Evolutionary conservation across 2,329 filamentous ascomycete species (phyloP).

Genomic region (Berkeleyomyces basicola): DNA sequence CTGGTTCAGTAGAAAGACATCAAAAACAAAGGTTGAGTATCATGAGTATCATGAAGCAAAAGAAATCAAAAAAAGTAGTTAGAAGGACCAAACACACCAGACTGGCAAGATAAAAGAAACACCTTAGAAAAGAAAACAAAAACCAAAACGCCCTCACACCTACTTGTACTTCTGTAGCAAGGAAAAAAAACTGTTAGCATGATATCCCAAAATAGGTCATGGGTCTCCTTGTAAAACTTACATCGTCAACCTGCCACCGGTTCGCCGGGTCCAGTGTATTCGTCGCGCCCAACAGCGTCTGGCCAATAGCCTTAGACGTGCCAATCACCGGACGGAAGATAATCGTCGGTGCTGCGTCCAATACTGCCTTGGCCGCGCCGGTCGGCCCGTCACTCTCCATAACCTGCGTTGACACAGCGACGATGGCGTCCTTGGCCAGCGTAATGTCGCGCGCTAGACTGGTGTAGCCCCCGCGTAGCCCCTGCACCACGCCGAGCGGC

Average conservation of each 20-base stretch:
- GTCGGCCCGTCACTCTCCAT: conserved; percentile 72
- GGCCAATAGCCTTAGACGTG: conserved; percentile 71
- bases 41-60: neutral
- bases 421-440: conserved; percentile 74
- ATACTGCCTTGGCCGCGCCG: conserved; percentile 62
- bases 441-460: conserved; percentile 78
- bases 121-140: neutral
- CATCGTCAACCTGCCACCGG: conserved; percentile 68
- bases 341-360: conserved; percentile 75
- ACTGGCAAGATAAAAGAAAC: neutral
- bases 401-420: conserved; percentile 82
- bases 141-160: conserved; percentile 16
- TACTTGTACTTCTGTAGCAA: conserved; percentile 31
- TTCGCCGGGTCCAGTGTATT: conserved; percentile 81
- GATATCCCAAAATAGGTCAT: neutral
- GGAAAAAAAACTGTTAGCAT: neutral
- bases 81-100: neutral
- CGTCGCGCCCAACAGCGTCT: conserved; percentile 79
- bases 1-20: conserved; percentile 5
- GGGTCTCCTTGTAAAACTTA: conserved; percentile 37
- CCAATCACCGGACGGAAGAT: conserved; percentile 83
- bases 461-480: conserved; percentile 64
- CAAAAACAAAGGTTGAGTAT: neutral
- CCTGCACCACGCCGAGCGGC: conserved; percentile 74
- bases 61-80: neutral